Evolutionary conservation across 192 early-diverging fungal species (phyloP).

Genomic region (Backusella sp.): DNA sequence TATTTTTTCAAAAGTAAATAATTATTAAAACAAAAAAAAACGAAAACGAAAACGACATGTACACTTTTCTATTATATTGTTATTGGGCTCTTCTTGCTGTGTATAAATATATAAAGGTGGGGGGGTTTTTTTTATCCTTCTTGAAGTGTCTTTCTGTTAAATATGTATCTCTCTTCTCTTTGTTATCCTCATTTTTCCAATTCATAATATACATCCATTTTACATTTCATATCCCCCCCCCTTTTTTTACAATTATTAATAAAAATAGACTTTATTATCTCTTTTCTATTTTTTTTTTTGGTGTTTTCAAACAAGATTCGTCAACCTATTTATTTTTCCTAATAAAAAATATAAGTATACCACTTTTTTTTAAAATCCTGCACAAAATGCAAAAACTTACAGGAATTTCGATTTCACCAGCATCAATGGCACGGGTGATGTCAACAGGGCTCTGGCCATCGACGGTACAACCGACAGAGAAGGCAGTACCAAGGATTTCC

Average conservation of each 20-base stretch:
- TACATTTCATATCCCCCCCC: too few relatives aligned
- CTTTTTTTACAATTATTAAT: neutral
- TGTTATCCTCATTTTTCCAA: neutral
- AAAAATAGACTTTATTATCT: neutral
- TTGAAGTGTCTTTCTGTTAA: neutral
- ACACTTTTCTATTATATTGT: neutral
- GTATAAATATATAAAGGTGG: neutral
- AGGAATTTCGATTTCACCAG: slow-evolving; percentile 80
- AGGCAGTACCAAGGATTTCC: slow-evolving; percentile 94
- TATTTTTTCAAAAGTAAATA: slow-evolving; percentile 5
- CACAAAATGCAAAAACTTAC: slow-evolving; percentile 21
- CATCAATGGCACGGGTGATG: slow-evolving; percentile 80
- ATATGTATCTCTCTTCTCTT: neutral
- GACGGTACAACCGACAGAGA: slow-evolving; percentile 97
- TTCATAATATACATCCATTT: too few relatives aligned
- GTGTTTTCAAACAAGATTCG: neutral
- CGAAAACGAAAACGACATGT: neutral
- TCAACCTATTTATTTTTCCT: slow-evolving; percentile 5
- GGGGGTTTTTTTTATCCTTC: neutral
- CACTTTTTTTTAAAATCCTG: too few relatives aligned
- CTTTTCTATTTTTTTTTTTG: neutral
- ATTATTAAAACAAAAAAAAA: neutral
- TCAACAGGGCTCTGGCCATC: slow-evolving; percentile 93
- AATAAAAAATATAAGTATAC: neutral
- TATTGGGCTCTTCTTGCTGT: neutral